These are phyloP conservation scores for Podospora appendiculata DNA, from an alignment of 495 filamentous ascomycete genomes.

Conservation along the genomic window DNA sequence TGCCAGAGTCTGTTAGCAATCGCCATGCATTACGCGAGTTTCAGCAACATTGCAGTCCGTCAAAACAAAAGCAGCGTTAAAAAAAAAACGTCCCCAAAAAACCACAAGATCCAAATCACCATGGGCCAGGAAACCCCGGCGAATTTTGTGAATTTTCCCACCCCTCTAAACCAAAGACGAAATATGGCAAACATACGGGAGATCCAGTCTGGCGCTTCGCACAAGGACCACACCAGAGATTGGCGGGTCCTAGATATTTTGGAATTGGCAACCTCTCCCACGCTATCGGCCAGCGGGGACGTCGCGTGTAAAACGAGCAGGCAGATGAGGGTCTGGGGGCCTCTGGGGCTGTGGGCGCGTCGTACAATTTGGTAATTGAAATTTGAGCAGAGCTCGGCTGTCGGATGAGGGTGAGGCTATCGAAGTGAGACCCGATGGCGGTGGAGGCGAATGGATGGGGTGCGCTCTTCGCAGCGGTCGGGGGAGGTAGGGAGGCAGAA, in stretches of 20 bases:
- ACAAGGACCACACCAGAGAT: conserved; percentile 23
- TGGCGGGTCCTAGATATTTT: conserved; percentile 19
- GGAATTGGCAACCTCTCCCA: neutral
- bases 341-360: neutral
- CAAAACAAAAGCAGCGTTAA: neutral
- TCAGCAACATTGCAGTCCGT: neutral
- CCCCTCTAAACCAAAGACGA: neutral
- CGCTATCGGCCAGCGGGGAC: neutral
- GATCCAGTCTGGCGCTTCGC: conserved; percentile 18
- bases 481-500: no score
- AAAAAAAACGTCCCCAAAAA: neutral
- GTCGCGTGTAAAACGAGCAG: neutral
- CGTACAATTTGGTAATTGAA: neutral
- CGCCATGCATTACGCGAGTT: conserved; percentile 8
- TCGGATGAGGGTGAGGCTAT: no score
- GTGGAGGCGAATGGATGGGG: no score
- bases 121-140: neutral
- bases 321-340: neutral
- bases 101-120: neutral
- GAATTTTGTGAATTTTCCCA: neutral
- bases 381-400: neutral
- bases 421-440: no score
- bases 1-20: conserved; percentile 24
- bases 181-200: conserved; percentile 15
- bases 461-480: no score